These are phyloP conservation scores for Isabelozyma gotoi DNA, from an alignment of 805 yeast species.

Conservation along the genomic window DNA sequence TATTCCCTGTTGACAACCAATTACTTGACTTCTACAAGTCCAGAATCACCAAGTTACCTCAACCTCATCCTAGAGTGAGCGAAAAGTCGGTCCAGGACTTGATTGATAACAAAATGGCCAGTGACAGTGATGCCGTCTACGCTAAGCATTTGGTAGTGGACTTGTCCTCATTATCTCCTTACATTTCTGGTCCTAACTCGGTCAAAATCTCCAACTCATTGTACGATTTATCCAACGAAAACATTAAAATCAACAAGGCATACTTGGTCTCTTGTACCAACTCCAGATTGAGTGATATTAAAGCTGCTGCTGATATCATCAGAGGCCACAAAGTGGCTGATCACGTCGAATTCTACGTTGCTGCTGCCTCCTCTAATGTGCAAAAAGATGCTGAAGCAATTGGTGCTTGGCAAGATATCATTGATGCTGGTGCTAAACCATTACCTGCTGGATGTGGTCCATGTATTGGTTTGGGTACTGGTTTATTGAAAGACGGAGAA, in stretches of 20 bases:
- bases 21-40: constrained; percentile 75
- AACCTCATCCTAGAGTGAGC: constrained; percentile 84
- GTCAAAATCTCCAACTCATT: constrained; percentile 87
- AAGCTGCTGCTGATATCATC: constrained; percentile 90
- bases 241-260: constrained; percentile 86
- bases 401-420: constrained; percentile 89
- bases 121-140: constrained; percentile 80
- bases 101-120: constrained; percentile 38
- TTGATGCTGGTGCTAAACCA: constrained; percentile 92
- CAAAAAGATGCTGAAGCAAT: constrained; percentile 86
- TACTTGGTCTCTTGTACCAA: constrained; percentile 98
- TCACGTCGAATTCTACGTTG: constrained; percentile 93
- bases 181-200: constrained; percentile 94
- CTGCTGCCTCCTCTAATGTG: constrained; percentile 94
- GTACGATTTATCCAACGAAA: constrained; percentile 66
- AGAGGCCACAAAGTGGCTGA: constrained; percentile 80
- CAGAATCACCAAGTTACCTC: constrained; percentile 57
- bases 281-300: constrained; percentile 87
- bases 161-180: constrained; percentile 77
- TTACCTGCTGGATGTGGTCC: constrained; percentile 99
- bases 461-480: constrained; percentile 96
- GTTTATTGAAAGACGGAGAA: constrained; percentile 91
- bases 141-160: constrained; percentile 88
- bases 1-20: constrained; percentile 91
- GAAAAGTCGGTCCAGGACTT: constrained; percentile 54